Conservation (phyloP, 768 basidiomycete species). For the Phlegmacium glaucopus region DNA sequence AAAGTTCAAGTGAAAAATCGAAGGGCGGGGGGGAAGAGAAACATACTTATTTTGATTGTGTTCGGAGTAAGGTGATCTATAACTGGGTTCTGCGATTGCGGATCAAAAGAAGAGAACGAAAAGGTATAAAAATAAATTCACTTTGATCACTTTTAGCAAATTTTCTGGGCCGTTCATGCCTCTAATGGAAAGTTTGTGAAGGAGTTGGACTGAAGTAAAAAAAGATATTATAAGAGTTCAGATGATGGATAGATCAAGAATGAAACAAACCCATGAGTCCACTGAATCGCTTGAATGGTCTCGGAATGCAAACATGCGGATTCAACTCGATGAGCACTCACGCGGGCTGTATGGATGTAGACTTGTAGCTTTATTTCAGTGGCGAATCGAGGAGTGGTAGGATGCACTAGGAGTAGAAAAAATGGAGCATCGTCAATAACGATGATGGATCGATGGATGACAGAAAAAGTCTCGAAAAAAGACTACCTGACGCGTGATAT, state of each 20-base stretch:
- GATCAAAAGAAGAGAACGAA: neutral
- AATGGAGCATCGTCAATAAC: neutral
- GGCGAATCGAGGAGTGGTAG: constrained; percentile 96
- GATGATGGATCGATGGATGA: neutral
- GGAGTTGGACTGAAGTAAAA: constrained; percentile 75
- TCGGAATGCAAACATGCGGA: constrained; percentile 94
- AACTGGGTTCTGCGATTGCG: constrained; percentile 73
- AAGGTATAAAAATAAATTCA: constrained; percentile 25
- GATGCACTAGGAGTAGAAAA: constrained; percentile 66
- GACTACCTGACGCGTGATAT: constrained; percentile 97
- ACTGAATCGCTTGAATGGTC: constrained; percentile 98
- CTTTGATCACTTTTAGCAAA: constrained; percentile 95
- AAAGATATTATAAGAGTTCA: no score
- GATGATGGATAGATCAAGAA: neutral
- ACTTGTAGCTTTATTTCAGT: constrained; percentile 98
- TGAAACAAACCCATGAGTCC: constrained; percentile 85
- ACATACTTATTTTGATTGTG: constrained; percentile 92
- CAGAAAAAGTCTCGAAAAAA: no score
- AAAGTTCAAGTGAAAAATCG: neutral
- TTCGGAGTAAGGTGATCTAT: constrained; percentile 92
- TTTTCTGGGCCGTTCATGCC: constrained; percentile 98
- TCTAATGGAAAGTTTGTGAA: constrained; percentile 93
- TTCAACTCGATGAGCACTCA: constrained; percentile 98
- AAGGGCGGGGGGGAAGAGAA: neutral
- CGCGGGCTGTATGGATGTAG: constrained; percentile 96